These are phyloP conservation scores for Volvox reticuliferus DNA, from an alignment of 139 green algal genomes.

Conservation along the genomic window DNA sequence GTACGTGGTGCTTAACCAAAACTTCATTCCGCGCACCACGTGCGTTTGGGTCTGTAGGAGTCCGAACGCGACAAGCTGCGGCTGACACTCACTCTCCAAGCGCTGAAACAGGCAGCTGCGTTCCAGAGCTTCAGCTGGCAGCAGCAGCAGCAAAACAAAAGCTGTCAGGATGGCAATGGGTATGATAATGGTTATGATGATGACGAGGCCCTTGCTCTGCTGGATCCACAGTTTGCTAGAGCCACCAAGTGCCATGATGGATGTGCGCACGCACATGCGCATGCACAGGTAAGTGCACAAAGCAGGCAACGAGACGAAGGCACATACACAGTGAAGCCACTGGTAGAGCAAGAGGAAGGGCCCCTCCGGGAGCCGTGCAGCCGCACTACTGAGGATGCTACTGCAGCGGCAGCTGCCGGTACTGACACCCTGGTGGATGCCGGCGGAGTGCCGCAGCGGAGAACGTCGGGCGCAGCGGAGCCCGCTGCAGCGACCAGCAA, in stretches of 20 bases:
- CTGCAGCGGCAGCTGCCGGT: neutral
- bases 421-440: neutral
- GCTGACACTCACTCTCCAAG: conserved; percentile 61
- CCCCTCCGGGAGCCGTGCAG: neutral
- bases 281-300: neutral
- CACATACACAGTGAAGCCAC: no score
- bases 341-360: no score
- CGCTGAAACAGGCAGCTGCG: conserved; percentile 46
- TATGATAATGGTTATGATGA: neutral
- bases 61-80: conserved; percentile 70
- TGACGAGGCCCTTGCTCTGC: conserved; percentile 37
- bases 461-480: no score
- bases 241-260: neutral
- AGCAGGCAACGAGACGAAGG: no score
- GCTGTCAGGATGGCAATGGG: neutral
- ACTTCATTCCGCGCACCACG: no score
- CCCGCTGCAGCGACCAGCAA: no score
- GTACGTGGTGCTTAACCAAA: no score
- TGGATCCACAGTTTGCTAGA: neutral
- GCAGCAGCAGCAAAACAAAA: neutral
- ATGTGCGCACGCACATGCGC: neutral
- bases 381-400: neutral
- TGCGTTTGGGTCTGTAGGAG: conserved; percentile 53
- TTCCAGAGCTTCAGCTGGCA: conserved; percentile 54
- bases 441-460: no score